Percentiles rank a stretch among this genome's conserved stretches.
phyloP scores from a whole-genome alignment of 495 filamentous ascomycete genomes.

The Viridothelium virens region DNA sequence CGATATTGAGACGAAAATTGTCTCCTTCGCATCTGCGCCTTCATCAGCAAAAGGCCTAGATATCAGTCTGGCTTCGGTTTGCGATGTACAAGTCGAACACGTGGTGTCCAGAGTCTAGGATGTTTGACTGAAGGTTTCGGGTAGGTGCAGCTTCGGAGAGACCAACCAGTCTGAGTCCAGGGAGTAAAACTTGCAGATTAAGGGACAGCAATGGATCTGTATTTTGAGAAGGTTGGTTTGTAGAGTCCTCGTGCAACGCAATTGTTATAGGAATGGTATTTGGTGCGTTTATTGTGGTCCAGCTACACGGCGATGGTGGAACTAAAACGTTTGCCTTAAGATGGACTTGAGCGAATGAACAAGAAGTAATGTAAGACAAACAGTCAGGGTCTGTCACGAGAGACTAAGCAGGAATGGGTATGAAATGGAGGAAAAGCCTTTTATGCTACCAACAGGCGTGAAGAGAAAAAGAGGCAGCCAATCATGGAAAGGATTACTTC shows the following conservation, averaged over 20 bases:
- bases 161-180: not conserved
- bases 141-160: conserved; percentile 1
- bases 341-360: not conserved
- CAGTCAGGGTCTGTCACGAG: not conserved
- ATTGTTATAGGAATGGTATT: not conserved
- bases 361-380: conserved; percentile 11
- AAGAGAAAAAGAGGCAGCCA: too few relatives aligned
- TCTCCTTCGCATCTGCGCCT: not conserved
- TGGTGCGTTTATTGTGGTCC: not conserved
- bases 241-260: not conserved
- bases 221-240: not conserved
- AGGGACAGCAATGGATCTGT: not conserved
- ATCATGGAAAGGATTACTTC: too few relatives aligned
- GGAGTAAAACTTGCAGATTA: not conserved
- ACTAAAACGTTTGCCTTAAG: not conserved
- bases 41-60: not conserved
- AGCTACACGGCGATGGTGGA: not conserved
- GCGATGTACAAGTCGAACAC: conserved; percentile 5
- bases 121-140: conserved; percentile 3
- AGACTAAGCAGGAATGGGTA: not conserved
- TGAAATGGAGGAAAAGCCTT: not conserved
- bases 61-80: not conserved
- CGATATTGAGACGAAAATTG: not conserved
- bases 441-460: not conserved
- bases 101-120: conserved; percentile 2